A percentile compares a stretch with the other conserved stretches of the same genome.
Conservation (phyloP, 1,284 basidiomycete genomes). For the Agaricales sp. region DNA sequence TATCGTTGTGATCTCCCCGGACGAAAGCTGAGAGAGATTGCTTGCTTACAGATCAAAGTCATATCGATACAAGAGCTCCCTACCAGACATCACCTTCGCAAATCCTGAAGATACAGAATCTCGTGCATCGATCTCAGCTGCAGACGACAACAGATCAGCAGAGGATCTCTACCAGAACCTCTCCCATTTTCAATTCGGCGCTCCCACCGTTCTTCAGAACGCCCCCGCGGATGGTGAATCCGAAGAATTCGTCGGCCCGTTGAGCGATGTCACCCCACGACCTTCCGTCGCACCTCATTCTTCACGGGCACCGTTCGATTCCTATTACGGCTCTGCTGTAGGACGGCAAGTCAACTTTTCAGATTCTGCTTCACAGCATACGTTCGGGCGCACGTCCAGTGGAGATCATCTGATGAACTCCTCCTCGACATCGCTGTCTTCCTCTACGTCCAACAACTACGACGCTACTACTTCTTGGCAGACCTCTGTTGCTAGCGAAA, state of each 20-base stretch:
- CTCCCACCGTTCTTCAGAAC: not conserved
- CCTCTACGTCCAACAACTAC: not conserved
- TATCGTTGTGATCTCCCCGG: not conserved
- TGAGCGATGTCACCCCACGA: constrained; percentile 1
- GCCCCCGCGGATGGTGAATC: not conserved
- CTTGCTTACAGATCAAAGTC: not conserved
- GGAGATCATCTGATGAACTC: not conserved
- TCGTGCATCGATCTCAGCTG: not conserved
- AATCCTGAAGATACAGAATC: not conserved
- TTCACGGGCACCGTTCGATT: not conserved
- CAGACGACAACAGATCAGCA: not conserved
- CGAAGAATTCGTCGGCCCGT: not conserved
- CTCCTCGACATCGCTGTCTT: not conserved
- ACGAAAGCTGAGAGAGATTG: not conserved
- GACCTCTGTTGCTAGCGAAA: not conserved
- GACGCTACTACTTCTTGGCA: not conserved
- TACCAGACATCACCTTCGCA: not conserved
- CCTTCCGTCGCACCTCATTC: constrained; percentile 2
- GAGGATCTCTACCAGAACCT: constrained; percentile 1
- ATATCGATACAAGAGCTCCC: not conserved
- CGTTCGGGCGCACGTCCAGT: not conserved
- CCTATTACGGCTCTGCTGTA: not conserved
- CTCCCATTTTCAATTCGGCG: not conserved
- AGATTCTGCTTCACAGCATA: not conserved
- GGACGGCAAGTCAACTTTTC: not conserved